A percentile compares a stretch with the other conserved stretches of the same genome.
Evolutionary conservation across 306 rosid species (phyloP).

Genomic region (Alnus glutinosa): DNA sequence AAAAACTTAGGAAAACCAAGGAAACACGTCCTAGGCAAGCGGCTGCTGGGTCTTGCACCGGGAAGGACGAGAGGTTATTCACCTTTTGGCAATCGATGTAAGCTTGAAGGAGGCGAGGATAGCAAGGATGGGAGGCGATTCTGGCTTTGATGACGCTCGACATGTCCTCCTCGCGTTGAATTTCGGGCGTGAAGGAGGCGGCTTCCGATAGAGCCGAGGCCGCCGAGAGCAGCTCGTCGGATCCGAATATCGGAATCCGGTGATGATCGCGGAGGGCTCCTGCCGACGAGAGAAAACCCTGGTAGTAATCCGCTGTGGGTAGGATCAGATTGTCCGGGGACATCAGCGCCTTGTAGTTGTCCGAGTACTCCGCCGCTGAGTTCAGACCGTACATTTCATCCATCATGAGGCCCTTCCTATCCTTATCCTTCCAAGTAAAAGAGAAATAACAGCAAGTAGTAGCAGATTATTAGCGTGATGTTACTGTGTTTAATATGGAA

Average conservation of each 20-base stretch:
- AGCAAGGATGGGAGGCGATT: conserved; percentile 84
- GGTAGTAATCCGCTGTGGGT: conserved; percentile 60
- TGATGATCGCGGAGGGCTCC: conserved; percentile 18
- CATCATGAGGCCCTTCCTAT: conserved; percentile 34
- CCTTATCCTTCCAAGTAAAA: conserved; percentile 28
- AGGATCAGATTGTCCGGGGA: conserved; percentile 86
- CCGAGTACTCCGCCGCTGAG: conserved; percentile 59
- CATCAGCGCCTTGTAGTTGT: conserved; percentile 51
- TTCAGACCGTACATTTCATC: conserved; percentile 83
- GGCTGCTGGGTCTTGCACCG: background rate
- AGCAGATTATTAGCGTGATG: background rate
- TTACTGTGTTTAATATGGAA: background rate
- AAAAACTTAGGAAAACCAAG: background rate
- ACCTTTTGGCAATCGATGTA: conserved; percentile 95
- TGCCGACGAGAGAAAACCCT: conserved; percentile 45
- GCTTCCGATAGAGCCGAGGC: conserved; percentile 43
- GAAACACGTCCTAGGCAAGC: background rate
- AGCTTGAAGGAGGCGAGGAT: conserved; percentile 85
- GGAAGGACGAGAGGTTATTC: background rate
- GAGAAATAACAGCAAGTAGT: too few relatives aligned
- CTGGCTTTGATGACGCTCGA: conserved; percentile 69
- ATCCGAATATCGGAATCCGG: conserved; percentile 77
- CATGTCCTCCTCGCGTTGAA: conserved; percentile 49
- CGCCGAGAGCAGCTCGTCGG: conserved; percentile 64
- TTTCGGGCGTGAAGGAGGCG: conserved; percentile 43